Evolutionary conservation across 345 rosid genomes (phyloP), one percentile per base, ranked within the genome.

Genomic region (Raphanus sativus): DNA sequence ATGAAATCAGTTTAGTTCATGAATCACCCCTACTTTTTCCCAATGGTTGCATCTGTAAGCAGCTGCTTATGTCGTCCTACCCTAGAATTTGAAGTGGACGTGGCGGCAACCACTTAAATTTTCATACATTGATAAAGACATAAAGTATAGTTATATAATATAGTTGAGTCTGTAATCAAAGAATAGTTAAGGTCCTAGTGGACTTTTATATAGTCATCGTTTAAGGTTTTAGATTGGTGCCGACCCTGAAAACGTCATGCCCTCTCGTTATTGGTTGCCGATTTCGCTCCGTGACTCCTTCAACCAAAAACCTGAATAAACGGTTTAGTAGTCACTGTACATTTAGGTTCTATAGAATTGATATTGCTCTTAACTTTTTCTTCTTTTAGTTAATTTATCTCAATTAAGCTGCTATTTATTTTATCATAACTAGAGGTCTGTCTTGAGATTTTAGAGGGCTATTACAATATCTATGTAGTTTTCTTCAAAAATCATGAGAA

Each of bases 71-170:
- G 69, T 73, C 52, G 52, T 6, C 65, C 24, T 70, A 29, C 17
- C 28, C 54, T 36, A 55, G 3, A 55, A 56, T 65, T 65, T 38
- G 65, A 67, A 66, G 24, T 74, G 40, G 64, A 65, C 77, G 59
- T 75, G 71, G 78, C 58, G 32, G 66, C 65, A 28, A 74, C 77
- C 30, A 74, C 77, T 56, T 74, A 56, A 8, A 58, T 32, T 56
- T 5, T 21, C 38, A 30, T 29, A 26, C 15, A 26, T 21, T 10
- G 6, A 56, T 56, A 24, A 56, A 60, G 6, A n/a, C 3, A 28
- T 28, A 28, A 3, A 28, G 2, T 58, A 25, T 4, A 58, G 7
- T 58, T 4, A 25, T 58, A 58, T 58, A 58, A 25, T 55, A 17
- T 54, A 54, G 59, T 7, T 54, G 59, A 52, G 58, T n/a, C n/a